These are phyloP conservation scores for Zangia roseola DNA, from an alignment of 768 basidiomycete genomes.

Conservation along the genomic window DNA sequence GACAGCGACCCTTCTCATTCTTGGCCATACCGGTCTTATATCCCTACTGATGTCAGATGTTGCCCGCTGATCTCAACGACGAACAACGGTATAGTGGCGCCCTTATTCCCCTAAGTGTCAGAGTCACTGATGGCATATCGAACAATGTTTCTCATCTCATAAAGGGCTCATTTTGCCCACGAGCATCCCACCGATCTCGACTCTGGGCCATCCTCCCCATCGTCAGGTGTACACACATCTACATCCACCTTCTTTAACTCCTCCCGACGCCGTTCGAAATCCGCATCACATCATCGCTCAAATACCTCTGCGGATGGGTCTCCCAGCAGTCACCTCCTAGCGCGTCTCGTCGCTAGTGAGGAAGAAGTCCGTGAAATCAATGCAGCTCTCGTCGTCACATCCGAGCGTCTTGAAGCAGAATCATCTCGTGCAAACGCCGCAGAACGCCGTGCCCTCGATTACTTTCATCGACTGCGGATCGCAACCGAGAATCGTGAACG, in stretches of 20 bases:
- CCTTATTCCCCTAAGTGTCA: neutral
- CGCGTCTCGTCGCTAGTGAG: conserved; percentile 28
- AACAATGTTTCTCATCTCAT: neutral
- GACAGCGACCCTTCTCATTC: neutral
- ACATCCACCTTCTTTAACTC: conserved; percentile 12
- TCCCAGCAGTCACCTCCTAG: conserved; percentile 30
- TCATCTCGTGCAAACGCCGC: conserved; percentile 42
- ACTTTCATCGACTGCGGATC: conserved; percentile 40
- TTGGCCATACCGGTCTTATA: conserved; percentile 2
- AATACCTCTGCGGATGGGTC: conserved; percentile 28
- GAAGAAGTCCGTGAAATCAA: conserved; percentile 34
- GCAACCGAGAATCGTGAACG: conserved; percentile 39
- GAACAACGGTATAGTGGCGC: conserved; percentile 24
- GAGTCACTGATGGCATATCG: conserved; percentile 1
- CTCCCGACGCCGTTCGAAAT: conserved; percentile 24
- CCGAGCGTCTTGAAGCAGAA: conserved; percentile 40
- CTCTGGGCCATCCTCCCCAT: conserved; percentile 28
- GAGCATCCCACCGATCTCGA: conserved; percentile 32
- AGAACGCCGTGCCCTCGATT: conserved; percentile 47
- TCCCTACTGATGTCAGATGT: conserved; percentile 24
- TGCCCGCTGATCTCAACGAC: conserved; percentile 28
- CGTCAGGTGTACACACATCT: conserved; percentile 10
- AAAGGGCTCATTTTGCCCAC: conserved; percentile 26
- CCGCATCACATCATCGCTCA: conserved; percentile 27
- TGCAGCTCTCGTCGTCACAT: conserved; percentile 21